A percentile compares a stretch with the other conserved stretches of the same genome.
Evolutionary conservation across 129 eudicot species (phyloP).

Genomic region (Artemisia annua): DNA sequence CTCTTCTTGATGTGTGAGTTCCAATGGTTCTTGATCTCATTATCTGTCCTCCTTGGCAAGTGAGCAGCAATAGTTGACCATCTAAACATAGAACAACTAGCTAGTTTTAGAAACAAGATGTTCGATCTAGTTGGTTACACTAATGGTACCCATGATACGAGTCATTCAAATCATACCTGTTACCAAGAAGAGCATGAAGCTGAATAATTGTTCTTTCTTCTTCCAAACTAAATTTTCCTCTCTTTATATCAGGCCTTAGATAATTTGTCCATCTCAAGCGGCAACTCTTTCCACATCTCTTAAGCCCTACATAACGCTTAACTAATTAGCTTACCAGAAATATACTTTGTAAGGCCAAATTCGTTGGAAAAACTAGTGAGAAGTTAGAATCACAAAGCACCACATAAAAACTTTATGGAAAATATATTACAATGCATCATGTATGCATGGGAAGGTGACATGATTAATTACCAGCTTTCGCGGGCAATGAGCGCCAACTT

Average conservation of each 20-base stretch:
- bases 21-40: constrained; percentile 81
- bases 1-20: constrained; percentile 81
- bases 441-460: not conserved
- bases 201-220: constrained; percentile 79
- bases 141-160: not conserved
- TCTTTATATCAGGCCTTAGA: constrained; percentile 70
- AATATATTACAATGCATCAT: not conserved
- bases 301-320: constrained; percentile 44
- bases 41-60: constrained; percentile 70
- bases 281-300: constrained; percentile 73
- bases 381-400: no score
- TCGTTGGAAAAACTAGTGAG: no score
- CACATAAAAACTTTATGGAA: no score
- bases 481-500: constrained; percentile 76
- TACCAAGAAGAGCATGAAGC: constrained; percentile 85
- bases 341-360: no score
- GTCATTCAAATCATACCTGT: constrained; percentile 43
- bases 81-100: constrained; percentile 28
- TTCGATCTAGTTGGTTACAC: not conserved
- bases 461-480: constrained; percentile 57
- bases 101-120: not conserved
- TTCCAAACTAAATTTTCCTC: constrained; percentile 77
- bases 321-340: no score
- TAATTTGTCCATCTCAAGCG: constrained; percentile 74
- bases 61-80: constrained; percentile 81